Base-by-base conservation (phyloP, 805 yeast genomes). In the Kuraishia hungarica region DNA sequence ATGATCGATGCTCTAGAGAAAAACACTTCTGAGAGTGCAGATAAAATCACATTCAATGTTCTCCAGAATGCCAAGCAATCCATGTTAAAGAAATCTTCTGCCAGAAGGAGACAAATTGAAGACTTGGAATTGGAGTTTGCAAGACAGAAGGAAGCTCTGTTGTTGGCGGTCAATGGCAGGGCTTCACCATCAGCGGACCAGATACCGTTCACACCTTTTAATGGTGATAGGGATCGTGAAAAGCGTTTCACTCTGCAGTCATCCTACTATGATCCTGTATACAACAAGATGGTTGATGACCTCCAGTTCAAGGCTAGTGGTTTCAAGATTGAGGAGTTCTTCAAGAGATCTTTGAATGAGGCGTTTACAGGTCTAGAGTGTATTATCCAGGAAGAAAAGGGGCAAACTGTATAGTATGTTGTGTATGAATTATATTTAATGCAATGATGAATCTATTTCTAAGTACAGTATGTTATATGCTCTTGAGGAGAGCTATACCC, bases 311-410 rank as follows among this genome's bases (percentile, higher is more conserved):
- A 79, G 60, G 98, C 97, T 2, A 85, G 94, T 15, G 99, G 99
- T 1, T 91, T 91, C 78, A 79, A 84, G 57, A 74, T 88, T 28
- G 80, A 82, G 52, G 74, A 72, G 35, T 91, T 87, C 20, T 89
- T 86, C 64, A 82, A 83, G 60, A 80, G 93, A 60, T 84, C 93
- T 3, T 72, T 94, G 53, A 87, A 87, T 56, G 94, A 88, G 60
- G 97, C 98, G 5, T 93, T 92, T 62, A 81, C 84, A 72, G 97
- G 98, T 0, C 73, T 94, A 57, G 92, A 89, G 17, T 91, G 97
- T 67, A 78, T 86, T 56, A 79, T 94, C 26, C 86, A 82, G 47
- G 76, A 72, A 48, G 92, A 87, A 35, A 52, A 47, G 50, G 24
- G 50, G 15, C 50, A 48, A n/a, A 23, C 43, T 13, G 43, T 35